Percentiles rank a stretch among this genome's conserved stretches.
phyloP scores from a whole-genome alignment of 192 early-diverging fungal genomes.

The Jimgerdemannia flammicorona region DNA sequence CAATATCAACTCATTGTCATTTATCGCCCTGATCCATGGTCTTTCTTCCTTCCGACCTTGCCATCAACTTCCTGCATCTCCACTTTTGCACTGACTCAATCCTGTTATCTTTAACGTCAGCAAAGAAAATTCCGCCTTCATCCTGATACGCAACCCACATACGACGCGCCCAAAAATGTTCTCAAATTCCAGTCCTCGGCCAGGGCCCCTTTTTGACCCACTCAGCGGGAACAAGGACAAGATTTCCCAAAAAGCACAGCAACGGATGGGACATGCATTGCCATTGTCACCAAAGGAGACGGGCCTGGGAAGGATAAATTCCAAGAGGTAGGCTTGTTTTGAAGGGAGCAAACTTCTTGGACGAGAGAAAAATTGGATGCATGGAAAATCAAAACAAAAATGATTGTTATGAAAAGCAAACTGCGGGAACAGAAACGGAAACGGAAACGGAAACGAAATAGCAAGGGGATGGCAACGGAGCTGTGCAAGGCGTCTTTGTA shows the following conservation, averaged over 20 bases:
- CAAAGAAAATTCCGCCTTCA: too few species aligned
- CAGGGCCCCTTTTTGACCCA: background rate
- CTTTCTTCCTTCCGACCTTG: too few species aligned
- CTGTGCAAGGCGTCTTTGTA: too few species aligned
- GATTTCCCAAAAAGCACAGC: background rate
- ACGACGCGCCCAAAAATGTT: background rate
- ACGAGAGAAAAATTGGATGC: background rate
- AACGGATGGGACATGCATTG: background rate
- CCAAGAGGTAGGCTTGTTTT: background rate
- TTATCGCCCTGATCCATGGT: too few species aligned
- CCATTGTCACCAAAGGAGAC: background rate
- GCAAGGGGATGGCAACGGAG: too few species aligned
- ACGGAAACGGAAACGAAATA: too few species aligned
- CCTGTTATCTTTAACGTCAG: too few species aligned
- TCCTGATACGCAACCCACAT: too few species aligned
- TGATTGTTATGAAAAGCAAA: background rate
- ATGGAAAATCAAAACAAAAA: background rate
- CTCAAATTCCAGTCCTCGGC: background rate
- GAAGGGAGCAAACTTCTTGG: background rate
- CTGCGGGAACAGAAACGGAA: too few species aligned
- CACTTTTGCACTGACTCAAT: too few species aligned
- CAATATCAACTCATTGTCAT: too few species aligned
- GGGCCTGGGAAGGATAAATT: background rate
- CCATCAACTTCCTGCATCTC: too few species aligned
- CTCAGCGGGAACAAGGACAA: background rate